A percentile compares a stretch with the other conserved stretches of the same genome.
These are phyloP conservation scores for Leucosporidium yakuticum DNA, from an alignment of 768 basidiomycete species.

Conservation along the genomic window DNA sequence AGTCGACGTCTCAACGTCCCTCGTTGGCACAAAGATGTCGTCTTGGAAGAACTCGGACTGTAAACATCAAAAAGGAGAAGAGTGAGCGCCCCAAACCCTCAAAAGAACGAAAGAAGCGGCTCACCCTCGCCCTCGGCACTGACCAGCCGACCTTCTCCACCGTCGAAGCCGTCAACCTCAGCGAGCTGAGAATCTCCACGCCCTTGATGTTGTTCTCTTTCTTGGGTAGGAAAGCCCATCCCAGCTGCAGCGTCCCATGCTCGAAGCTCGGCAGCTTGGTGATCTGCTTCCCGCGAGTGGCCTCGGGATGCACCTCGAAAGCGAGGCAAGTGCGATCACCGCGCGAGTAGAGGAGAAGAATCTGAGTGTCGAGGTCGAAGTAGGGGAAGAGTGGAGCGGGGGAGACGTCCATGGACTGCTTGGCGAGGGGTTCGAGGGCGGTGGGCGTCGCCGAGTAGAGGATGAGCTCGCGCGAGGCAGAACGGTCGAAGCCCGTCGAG, in stretches of 20 bases:
- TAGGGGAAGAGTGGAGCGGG: slow-evolving; percentile 44
- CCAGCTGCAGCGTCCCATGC: slow-evolving; percentile 40
- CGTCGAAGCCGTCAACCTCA: slow-evolving; percentile 41
- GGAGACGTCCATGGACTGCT: slow-evolving; percentile 42
- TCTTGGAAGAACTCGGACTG: slow-evolving; percentile 46
- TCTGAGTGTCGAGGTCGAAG: slow-evolving; percentile 44
- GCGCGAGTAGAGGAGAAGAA: slow-evolving; percentile 44
- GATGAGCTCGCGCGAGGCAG: slow-evolving; percentile 43
- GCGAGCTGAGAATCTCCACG: slow-evolving; percentile 42
- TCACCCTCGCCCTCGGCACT: slow-evolving; percentile 43
- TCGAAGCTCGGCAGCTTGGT: slow-evolving; percentile 43
- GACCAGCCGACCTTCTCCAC: slow-evolving; percentile 43
- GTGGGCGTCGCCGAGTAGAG: slow-evolving; percentile 34
- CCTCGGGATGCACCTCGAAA: slow-evolving; percentile 39
- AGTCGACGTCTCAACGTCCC: slow-evolving; percentile 35
- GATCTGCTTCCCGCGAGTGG: slow-evolving; percentile 29
- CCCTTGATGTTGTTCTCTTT: slow-evolving; percentile 41
- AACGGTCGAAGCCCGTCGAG: slow-evolving; percentile 43
- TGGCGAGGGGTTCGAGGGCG: slow-evolving; percentile 24
- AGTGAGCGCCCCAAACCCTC: background rate
- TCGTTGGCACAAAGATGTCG: slow-evolving; percentile 44
- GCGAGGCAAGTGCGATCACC: slow-evolving; percentile 44
- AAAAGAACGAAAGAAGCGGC: slow-evolving; percentile 6
- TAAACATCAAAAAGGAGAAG: background rate
- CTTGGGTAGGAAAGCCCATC: slow-evolving; percentile 42